Evolutionary conservation across 1,284 basidiomycete genomes (phyloP), one percentile per base, ranked within the genome.

Genomic region (Testicularia cyperi): DNA sequence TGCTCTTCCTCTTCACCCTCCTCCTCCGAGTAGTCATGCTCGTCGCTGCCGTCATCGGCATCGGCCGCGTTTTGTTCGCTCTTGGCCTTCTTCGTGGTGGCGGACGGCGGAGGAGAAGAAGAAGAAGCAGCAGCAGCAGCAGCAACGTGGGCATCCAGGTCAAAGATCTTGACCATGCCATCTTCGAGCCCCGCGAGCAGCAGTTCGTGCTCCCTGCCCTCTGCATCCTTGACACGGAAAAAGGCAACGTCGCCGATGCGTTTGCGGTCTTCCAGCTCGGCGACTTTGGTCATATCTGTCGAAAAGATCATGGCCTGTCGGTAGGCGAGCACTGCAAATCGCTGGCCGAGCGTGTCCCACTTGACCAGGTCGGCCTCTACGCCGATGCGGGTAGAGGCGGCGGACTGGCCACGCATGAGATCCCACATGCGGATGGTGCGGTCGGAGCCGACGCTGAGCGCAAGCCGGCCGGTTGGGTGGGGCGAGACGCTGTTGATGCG

Each of bases 401-500:
- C 85, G 2, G 89, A 89, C 73, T 88, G 87, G 1, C 92, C 94
- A 34, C 92, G 82, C 88, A 96, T 95, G 20, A 98, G 80, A 80
- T 98, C 94, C 94, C 94, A 98, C 91, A 97, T 94, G 38, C 92
- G 83, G 49, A 97, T 76, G 7, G 88, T 90, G 54, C 84, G 81
- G 74, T 98, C 94, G 68, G 87, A 87, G 10, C 94, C 94, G 0
- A 96, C 91, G 57, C 86, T 89, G 22, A 98, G 78, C 0, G 88
- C 92, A 14, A 96, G 83, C 67, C 95, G 88, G 3, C 91, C 90
- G 0, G 88, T 88, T 0, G 92, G 92, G 74, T 98, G 94, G 0
- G 95, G 85, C 10, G 89, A 87, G 27, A 95, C 84, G 37, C 83
- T 84, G 77, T 96, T 96, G 57, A 98, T 86, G 20, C 87, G 84